phyloP scores from a whole-genome alignment of 495 filamentous ascomycete genomes.

The Aspergillus incahuasiensis region DNA sequence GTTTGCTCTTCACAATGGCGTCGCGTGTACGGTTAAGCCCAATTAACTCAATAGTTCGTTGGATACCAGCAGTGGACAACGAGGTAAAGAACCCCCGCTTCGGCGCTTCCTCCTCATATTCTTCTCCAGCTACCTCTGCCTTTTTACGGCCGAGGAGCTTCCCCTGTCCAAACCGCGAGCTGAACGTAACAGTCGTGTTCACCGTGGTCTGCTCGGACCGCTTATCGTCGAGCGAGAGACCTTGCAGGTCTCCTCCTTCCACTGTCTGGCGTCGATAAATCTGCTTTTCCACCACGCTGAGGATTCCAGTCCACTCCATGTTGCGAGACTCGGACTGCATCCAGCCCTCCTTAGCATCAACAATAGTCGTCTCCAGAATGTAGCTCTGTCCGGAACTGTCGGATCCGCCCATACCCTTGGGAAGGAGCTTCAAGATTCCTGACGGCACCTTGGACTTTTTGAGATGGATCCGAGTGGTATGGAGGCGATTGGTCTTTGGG shows the following conservation, averaged over 20 bases:
- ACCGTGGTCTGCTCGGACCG: constrained; percentile 69
- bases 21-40: constrained; percentile 78
- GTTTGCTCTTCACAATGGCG: constrained; percentile 78
- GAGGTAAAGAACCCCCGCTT: constrained; percentile 61
- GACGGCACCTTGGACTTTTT: constrained; percentile 89
- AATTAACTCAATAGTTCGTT: constrained; percentile 85
- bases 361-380: constrained; percentile 85
- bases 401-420: constrained; percentile 66
- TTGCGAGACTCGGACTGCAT: constrained; percentile 81
- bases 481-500: constrained; percentile 68
- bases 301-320: constrained; percentile 84
- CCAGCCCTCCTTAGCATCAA: constrained; percentile 86
- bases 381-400: constrained; percentile 73
- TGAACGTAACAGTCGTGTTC: constrained; percentile 77
- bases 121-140: constrained; percentile 28
- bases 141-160: constrained; percentile 55
- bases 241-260: constrained; percentile 24
- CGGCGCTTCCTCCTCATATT: constrained; percentile 48
- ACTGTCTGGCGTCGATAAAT: constrained; percentile 53
- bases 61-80: constrained; percentile 76
- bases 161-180: constrained; percentile 72
- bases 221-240: constrained; percentile 34
- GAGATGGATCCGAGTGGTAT: constrained; percentile 85
- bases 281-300: constrained; percentile 90
- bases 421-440: constrained; percentile 75